Evolutionary conservation across 2,329 filamentous ascomycete species (phyloP).

Genomic region (Calcarisporium arbuscula): DNA sequence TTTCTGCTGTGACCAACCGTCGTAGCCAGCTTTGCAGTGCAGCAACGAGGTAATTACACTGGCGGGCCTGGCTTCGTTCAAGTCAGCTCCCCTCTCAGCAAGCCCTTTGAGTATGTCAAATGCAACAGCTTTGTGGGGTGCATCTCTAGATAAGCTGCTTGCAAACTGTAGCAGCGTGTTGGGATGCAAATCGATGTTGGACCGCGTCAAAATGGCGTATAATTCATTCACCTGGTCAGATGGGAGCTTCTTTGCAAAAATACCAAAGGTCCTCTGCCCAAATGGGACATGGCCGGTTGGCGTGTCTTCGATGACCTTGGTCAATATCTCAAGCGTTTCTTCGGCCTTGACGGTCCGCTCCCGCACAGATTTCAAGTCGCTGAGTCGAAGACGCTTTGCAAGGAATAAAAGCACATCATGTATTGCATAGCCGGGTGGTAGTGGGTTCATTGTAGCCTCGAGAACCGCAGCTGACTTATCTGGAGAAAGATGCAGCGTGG

Average conservation of each 20-base stretch:
- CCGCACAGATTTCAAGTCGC: slow-evolving; percentile 10
- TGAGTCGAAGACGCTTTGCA: slow-evolving; percentile 15
- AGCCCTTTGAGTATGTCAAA: slow-evolving; percentile 33
- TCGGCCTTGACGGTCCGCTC: slow-evolving; percentile 20
- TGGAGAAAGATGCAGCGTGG: slow-evolving; percentile 25
- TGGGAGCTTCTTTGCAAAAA: slow-evolving; percentile 22
- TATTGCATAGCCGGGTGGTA: slow-evolving; percentile 30
- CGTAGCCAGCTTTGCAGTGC: slow-evolving; percentile 19
- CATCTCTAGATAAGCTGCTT: slow-evolving; percentile 33
- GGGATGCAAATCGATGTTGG: slow-evolving; percentile 25
- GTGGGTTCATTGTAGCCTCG: slow-evolving; percentile 28
- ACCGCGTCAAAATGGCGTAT: slow-evolving; percentile 25
- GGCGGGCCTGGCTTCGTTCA: slow-evolving; percentile 40
- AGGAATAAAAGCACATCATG: slow-evolving; percentile 28
- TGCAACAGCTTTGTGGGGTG: slow-evolving; percentile 33
- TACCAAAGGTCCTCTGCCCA: slow-evolving; percentile 30
- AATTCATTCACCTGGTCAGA: slow-evolving; percentile 26
- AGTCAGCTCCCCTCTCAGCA: slow-evolving; percentile 32
- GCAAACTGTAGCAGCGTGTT: slow-evolving; percentile 45
- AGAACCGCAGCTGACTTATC: slow-evolving; percentile 26
- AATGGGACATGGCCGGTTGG: slow-evolving; percentile 26
- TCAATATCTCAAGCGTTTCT: slow-evolving; percentile 21
- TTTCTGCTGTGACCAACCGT: slow-evolving; percentile 13
- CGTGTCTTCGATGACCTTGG: slow-evolving; percentile 22
- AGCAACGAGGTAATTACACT: slow-evolving; percentile 57